phyloP scores from a whole-genome alignment of 2,329 filamentous ascomycete genomes.

The Massarina eburnea region DNA sequence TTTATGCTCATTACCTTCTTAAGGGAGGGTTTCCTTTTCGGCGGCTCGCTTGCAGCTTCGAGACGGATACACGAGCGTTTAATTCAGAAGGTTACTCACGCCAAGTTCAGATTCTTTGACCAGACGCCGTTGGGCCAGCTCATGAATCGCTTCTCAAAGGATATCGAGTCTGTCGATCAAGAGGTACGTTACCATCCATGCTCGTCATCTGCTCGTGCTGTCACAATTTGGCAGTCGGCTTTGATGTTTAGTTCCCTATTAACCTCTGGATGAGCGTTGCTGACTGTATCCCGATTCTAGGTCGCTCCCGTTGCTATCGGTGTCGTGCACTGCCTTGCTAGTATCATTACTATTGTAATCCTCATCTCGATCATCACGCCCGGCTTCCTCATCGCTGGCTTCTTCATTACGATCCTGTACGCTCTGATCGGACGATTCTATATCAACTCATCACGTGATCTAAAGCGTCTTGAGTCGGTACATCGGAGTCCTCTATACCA shows the following conservation, averaged over 20 bases:
- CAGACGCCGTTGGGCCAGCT: constrained; percentile 92
- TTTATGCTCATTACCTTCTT: constrained; percentile 81
- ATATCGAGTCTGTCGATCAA: constrained; percentile 91
- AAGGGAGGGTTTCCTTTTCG: constrained; percentile 87
- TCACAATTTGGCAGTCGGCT: too few species aligned
- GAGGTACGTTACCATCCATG: constrained; percentile 63
- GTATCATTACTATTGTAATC: constrained; percentile 80
- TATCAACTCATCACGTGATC: constrained; percentile 85
- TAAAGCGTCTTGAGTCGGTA: constrained; percentile 92
- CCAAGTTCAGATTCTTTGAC: constrained; percentile 97
- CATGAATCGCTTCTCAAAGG: constrained; percentile 98
- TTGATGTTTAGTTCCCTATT: neutral
- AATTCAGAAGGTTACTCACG: constrained; percentile 77
- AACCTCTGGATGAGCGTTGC: neutral
- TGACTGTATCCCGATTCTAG: constrained; percentile 1
- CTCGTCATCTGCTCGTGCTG: too few species aligned
- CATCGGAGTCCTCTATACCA: constrained; percentile 95
- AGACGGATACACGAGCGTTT: constrained; percentile 78
- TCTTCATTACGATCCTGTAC: constrained; percentile 84
- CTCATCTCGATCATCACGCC: constrained; percentile 89
- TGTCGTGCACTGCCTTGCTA: constrained; percentile 65
- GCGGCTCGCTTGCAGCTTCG: constrained; percentile 86
- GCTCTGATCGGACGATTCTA: constrained; percentile 84
- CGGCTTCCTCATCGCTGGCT: constrained; percentile 80
- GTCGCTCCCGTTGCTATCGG: constrained; percentile 80